Conservation (phyloP, 139 green algal species). For the Chlamydomonas applanata region DNA sequence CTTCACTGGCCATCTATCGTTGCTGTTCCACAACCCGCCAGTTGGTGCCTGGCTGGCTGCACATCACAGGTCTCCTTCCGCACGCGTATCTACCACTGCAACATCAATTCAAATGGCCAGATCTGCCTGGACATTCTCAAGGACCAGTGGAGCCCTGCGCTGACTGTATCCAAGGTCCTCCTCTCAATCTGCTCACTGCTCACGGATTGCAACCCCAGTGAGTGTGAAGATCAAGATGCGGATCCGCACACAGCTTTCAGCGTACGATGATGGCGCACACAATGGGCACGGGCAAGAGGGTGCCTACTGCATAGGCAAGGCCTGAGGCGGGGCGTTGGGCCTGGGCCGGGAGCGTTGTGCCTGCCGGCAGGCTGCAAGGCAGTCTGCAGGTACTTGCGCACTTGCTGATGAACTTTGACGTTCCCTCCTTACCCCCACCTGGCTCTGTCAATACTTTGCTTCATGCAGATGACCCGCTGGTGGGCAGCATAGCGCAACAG, state of each 20-base stretch:
- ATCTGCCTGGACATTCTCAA: conserved; percentile 94
- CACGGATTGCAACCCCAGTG: conserved; percentile 89
- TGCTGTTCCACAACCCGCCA: no score
- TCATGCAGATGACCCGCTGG: conserved; percentile 83
- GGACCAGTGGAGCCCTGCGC: conserved; percentile 88
- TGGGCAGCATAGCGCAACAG: conserved; percentile 90
- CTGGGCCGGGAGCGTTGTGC: background rate
- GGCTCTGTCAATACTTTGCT: no score
- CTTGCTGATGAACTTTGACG: no score
- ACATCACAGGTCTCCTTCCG: conserved; percentile 65
- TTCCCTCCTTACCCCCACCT: no score
- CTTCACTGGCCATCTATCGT: no score
- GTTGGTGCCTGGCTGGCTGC: no score
- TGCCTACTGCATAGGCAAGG: no score
- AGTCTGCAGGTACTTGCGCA: no score
- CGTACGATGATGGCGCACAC: no score
- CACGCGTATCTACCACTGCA: conserved; percentile 95
- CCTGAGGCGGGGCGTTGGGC: background rate
- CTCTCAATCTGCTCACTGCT: conserved; percentile 93
- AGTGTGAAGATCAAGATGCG: no score
- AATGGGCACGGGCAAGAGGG: no score
- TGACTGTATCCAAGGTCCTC: conserved; percentile 86
- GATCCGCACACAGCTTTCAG: no score
- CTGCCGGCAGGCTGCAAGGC: background rate
- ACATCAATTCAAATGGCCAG: conserved; percentile 83